A percentile compares a stretch with the other conserved stretches of the same genome.
phyloP scores from a whole-genome alignment of 140 eudicot genomes.

The Oenanthe javanica region DNA sequence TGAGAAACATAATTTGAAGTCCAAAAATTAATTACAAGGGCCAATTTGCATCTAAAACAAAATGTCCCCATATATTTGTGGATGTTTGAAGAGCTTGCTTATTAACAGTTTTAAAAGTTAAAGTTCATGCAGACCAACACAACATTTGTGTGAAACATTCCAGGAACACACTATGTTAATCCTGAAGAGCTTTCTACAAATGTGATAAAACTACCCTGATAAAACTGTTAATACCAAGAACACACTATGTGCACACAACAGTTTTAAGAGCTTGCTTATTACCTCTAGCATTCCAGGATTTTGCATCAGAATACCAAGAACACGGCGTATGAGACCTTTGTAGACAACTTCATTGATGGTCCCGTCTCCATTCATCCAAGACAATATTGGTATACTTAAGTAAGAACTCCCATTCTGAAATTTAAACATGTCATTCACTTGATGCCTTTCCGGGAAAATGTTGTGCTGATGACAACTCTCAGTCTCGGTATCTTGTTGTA shows the following conservation, averaged over 20 bases:
- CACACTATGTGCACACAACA: too few species aligned
- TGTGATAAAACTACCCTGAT: too few species aligned
- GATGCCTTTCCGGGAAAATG: conserved; percentile 19
- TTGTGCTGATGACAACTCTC: conserved; percentile 20
- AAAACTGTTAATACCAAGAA: too few species aligned
- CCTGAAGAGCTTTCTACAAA: too few species aligned
- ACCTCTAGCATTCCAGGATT: conserved; percentile 88
- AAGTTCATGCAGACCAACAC: neutral
- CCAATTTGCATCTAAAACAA: neutral
- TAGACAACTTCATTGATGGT: conserved; percentile 62
- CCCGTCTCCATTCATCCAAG: conserved; percentile 98
- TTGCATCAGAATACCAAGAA: conserved; percentile 87
- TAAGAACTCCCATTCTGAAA: conserved; percentile 21
- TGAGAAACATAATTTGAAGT: neutral
- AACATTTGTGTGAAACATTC: neutral
- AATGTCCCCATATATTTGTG: neutral
- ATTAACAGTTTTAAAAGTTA: neutral
- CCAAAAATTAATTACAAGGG: neutral
- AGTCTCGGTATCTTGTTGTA: conserved; percentile 13
- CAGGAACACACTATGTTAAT: too few species aligned
- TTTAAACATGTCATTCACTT: conserved; percentile 17
- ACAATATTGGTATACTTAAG: conserved; percentile 54
- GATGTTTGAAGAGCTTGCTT: neutral
- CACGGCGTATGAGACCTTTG: conserved; percentile 77
- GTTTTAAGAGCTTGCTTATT: neutral